A percentile compares a stretch with the other conserved stretches of the same genome.
phyloP scores from a whole-genome alignment of 345 rosid species.

The Murraya paniculata region DNA sequence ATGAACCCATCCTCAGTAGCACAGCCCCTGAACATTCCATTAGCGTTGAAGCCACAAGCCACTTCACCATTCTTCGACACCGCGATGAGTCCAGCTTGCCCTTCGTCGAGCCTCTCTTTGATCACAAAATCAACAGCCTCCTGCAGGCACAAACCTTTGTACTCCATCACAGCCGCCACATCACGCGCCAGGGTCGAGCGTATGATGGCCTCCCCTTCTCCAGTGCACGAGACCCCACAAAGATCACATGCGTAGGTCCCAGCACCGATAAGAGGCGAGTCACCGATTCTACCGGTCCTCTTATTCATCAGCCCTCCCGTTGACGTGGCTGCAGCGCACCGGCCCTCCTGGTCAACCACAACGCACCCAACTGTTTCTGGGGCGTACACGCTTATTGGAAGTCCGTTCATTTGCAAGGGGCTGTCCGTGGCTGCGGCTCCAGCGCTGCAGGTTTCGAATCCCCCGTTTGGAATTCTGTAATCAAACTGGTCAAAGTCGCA shows the following conservation, averaged over 20 bases:
- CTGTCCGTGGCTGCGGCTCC: constrained; percentile 54
- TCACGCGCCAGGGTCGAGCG: constrained; percentile 86
- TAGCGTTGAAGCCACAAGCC: constrained; percentile 73
- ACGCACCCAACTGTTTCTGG: constrained; percentile 97
- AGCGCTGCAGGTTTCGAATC: constrained; percentile 50
- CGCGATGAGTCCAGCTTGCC: constrained; percentile 84
- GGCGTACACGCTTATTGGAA: constrained; percentile 81
- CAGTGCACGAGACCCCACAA: constrained; percentile 87
- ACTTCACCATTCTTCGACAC: constrained; percentile 85
- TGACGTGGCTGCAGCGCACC: constrained; percentile 91
- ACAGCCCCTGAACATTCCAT: constrained; percentile 87
- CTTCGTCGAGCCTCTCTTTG: constrained; percentile 69
- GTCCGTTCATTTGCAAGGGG: constrained; percentile 79
- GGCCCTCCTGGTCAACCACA: constrained; percentile 76
- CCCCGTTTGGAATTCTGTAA: constrained; percentile 60
- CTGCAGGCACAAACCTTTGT: constrained; percentile 72
- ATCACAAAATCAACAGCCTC: constrained; percentile 83
- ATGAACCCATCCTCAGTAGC: constrained; percentile 90
- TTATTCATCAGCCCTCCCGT: constrained; percentile 97
- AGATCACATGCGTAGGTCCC: constrained; percentile 85
- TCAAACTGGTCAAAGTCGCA: constrained; percentile 53
- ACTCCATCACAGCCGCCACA: constrained; percentile 96
- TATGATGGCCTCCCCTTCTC: constrained; percentile 97
- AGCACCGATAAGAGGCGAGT: constrained; percentile 92
- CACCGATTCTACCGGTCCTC: constrained; percentile 83